Evolutionary conservation across 2,329 filamentous ascomycete genomes (phyloP).

Genomic region (Akanthomyces lecanii): DNA sequence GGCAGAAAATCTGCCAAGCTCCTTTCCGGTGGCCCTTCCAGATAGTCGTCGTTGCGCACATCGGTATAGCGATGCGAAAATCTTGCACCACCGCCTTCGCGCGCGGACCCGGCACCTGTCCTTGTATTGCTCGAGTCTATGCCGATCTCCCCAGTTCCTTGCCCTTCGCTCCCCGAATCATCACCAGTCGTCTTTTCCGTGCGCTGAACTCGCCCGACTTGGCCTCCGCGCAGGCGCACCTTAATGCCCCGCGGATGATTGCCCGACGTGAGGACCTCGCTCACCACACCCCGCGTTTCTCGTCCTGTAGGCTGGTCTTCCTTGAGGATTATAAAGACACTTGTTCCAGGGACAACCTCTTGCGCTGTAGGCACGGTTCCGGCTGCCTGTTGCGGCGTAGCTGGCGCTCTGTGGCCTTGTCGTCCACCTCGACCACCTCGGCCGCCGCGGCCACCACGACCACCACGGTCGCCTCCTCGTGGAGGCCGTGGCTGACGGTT

Average conservation of each 20-base stretch:
- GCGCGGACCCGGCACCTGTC: constrained; percentile 14
- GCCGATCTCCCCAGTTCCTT: not conserved
- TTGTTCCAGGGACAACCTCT: constrained; percentile 56
- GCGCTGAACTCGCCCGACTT: constrained; percentile 69
- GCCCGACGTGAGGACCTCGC: constrained; percentile 65
- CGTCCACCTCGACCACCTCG: constrained; percentile 18
- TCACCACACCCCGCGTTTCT: constrained; percentile 63
- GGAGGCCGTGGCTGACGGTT: constrained; percentile 30
- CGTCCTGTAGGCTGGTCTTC: constrained; percentile 70
- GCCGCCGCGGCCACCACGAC: constrained; percentile 22
- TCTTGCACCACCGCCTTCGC: constrained; percentile 16
- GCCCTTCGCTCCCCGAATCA: constrained; percentile 14
- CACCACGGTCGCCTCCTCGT: constrained; percentile 3
- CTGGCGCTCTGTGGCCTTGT: constrained; percentile 21
- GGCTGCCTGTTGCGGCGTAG: constrained; percentile 33
- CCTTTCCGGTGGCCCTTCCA: constrained; percentile 37
- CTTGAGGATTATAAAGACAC: constrained; percentile 71
- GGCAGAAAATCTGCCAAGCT: constrained; percentile 46
- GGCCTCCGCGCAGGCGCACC: constrained; percentile 66
- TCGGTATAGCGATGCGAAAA: constrained; percentile 33
- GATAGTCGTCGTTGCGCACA: constrained; percentile 33
- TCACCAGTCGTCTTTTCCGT: constrained; percentile 36
- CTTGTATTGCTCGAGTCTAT: not conserved
- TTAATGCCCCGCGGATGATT: constrained; percentile 78
- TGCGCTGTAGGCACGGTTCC: constrained; percentile 42